phyloP scores from a whole-genome alignment of 169 alveolate genomes.

The Eimeria acervulina region DNA sequence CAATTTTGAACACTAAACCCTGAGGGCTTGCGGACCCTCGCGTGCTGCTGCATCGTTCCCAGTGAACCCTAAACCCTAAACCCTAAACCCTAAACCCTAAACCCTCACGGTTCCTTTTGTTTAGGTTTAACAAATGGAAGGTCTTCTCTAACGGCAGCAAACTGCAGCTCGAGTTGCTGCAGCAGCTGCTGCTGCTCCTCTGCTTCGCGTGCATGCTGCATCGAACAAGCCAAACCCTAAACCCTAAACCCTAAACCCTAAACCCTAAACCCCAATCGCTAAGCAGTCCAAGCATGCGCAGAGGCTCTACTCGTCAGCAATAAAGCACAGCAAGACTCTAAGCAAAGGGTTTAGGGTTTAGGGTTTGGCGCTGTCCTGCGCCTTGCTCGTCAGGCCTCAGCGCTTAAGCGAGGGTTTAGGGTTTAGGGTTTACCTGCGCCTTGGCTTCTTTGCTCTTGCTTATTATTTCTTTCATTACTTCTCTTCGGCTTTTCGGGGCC shows the following conservation, averaged over 20 bases:
- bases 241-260: constrained; percentile 57
- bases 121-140: neutral
- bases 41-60: neutral
- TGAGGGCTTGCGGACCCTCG: too few species aligned
- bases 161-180: constrained; percentile 23
- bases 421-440: too few species aligned
- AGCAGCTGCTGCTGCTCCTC: constrained; percentile 69
- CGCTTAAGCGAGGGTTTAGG: too few species aligned
- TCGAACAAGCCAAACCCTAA: neutral
- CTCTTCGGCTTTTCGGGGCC: too few species aligned
- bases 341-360: neutral
- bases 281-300: neutral
- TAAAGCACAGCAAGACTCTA: neutral
- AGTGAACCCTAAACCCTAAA: neutral
- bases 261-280: neutral
- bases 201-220: constrained; percentile 48
- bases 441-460: too few species aligned
- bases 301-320: too few species aligned
- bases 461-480: too few species aligned
- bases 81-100: constrained; percentile 50
- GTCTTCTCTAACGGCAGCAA: constrained; percentile 29
- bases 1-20: neutral
- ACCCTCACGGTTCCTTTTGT: constrained; percentile 33
- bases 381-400: too few species aligned
- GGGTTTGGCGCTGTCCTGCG: neutral